Percentiles rank a stretch among this genome's conserved stretches.
These are phyloP conservation scores for Alternaria sp. DNA, from an alignment of 2,329 filamentous ascomycete species.

Conservation along the genomic window DNA sequence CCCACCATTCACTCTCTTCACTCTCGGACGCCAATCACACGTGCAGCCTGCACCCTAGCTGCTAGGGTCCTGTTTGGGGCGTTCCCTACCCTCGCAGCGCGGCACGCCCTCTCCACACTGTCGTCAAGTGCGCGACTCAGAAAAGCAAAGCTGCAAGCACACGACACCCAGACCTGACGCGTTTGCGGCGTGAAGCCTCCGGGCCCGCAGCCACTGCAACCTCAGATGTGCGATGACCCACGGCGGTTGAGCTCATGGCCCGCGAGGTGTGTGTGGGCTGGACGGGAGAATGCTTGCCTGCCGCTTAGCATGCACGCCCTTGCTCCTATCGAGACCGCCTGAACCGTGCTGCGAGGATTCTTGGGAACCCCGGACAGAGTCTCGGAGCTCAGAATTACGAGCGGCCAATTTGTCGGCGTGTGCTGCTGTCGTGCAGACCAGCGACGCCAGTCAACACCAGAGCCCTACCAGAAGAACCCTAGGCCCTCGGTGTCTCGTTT, in stretches of 20 bases:
- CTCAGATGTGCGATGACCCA: neutral
- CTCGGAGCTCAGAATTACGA: neutral
- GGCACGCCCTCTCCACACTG: constrained; percentile 15
- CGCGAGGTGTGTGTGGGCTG: constrained; percentile 6
- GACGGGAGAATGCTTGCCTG: constrained; percentile 22
- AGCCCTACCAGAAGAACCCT: neutral
- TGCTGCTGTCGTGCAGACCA: neutral
- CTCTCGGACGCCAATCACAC: constrained; percentile 17
- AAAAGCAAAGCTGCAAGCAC: constrained; percentile 15
- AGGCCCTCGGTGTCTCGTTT: neutral
- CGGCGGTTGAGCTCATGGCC: constrained; percentile 3
- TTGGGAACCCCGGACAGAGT: constrained; percentile 3
- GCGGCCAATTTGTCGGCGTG: neutral
- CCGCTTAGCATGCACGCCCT: constrained; percentile 26
- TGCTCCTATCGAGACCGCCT: constrained; percentile 23
- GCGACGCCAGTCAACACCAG: neutral
- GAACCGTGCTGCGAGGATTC: constrained; percentile 27
- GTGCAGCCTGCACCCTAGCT: constrained; percentile 16
- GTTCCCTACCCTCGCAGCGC: constrained; percentile 7
- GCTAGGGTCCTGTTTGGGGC: constrained; percentile 11
- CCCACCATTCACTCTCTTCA: constrained; percentile 16
- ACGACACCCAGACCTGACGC: constrained; percentile 11
- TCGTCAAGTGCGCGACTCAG: constrained; percentile 15
- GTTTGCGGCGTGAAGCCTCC: neutral
- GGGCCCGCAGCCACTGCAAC: neutral